These are phyloP conservation scores for Acanthamoeba lenticulata DNA, from an alignment of 208 protist genomes.

Conservation along the genomic window DNA sequence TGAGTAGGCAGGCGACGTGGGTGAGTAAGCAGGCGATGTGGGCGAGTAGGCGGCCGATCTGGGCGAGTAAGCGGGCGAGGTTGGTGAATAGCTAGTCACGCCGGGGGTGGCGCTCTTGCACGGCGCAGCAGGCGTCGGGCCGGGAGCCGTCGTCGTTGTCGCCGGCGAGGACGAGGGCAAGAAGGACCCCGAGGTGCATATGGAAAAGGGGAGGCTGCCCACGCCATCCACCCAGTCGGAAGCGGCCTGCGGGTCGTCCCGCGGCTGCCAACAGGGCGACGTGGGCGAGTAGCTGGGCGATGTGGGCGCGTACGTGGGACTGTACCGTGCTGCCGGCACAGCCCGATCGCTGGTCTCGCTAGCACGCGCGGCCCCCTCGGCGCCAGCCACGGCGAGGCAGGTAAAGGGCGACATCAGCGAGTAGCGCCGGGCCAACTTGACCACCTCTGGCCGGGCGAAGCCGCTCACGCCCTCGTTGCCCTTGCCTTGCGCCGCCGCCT, in stretches of 20 bases:
- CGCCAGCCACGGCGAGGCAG: not conserved
- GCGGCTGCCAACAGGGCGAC: conserved; percentile 67
- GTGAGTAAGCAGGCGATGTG: conserved; percentile 86
- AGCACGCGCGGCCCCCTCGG: not conserved
- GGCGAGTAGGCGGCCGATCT: conserved; percentile 86
- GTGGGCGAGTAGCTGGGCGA: conserved; percentile 78
- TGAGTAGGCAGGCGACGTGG: conserved; percentile 76
- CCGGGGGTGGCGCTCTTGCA: conserved; percentile 83
- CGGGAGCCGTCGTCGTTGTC: no score
- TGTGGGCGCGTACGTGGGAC: conserved; percentile 85
- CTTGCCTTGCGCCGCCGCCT: not conserved
- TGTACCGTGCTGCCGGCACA: not conserved
- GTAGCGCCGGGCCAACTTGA: not conserved
- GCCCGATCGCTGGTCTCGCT: not conserved
- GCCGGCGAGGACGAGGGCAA: conserved; percentile 81
- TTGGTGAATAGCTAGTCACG: conserved; percentile 85
- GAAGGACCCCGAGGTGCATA: not conserved
- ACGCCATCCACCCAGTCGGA: conserved; percentile 1
- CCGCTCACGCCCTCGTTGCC: not conserved
- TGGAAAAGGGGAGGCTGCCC: not conserved
- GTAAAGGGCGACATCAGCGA: not conserved
- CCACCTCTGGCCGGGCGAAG: not conserved
- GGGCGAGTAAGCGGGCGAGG: conserved; percentile 84
- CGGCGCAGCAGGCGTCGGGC: conserved; percentile 86
- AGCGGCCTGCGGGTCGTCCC: not conserved